Base-by-base conservation (phyloP, 768 basidiomycete genomes). In the Tricholoma sp. region DNA sequence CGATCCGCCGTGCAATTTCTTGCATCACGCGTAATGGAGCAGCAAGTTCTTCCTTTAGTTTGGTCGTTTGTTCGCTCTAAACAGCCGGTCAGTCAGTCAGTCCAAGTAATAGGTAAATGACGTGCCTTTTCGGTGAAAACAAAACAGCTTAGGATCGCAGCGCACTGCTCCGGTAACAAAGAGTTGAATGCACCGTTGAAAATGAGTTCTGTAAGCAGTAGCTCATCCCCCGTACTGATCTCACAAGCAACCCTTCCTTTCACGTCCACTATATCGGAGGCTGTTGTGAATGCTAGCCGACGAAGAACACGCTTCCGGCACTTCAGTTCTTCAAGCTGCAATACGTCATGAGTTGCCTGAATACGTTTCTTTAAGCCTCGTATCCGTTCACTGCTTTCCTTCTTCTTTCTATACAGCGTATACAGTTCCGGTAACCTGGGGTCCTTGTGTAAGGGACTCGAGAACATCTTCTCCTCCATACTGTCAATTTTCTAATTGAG, bases 161-260 rank as follows among this genome's bases (percentile, higher is more conserved):
- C 95, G 65, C 88, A 92, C 56, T 98, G 93, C 64, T 98, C 95
- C 0, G 97, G 96, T 1, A 80, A 75, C 49, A 99, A 70, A 3
- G 89, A 68, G 65, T 97, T 98, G 80, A 99, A 99, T 18, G 86
- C 89, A 55, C 97, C 97, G 58, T 97, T 94, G 79, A 99, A 98
- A 57, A 99, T 88, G 65, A 99, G 81, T 71, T 98, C 97, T 1
- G 97, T 99, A 59, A 99, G 79, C 33, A 99, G 78, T 52, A 99
- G 74, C 73, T 99, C 97, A 66, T 99, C 97, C 6, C 97, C 97
- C 2, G 94, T 88, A 67, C 91, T 94, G 72, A 99, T 98, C 73
- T 99, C 97, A 68, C 97, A 99, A 15, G 97, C 97, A 1, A 99
- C 96, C 37, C 97, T 80, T 0, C 97, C 97, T 74, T 99, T 99